Percentiles rank a stretch among this genome's conserved stretches.
Evolutionary conservation across 2,329 filamentous ascomycete species (phyloP).

Genomic region (Bipolaris sorokiniana): DNA sequence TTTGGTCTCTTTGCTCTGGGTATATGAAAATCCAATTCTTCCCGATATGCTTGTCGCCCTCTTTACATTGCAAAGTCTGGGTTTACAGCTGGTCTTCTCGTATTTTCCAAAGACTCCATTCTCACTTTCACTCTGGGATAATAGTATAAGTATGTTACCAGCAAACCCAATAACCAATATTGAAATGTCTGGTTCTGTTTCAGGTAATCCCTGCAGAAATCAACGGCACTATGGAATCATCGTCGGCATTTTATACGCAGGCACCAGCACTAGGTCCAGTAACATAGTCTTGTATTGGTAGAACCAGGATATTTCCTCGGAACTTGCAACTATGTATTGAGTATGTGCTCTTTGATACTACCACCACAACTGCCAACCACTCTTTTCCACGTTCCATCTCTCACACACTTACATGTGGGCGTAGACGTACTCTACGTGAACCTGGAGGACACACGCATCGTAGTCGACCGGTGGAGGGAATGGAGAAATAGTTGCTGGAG

Average conservation of each 20-base stretch:
- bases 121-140: neutral
- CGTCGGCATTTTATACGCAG: too few relatives aligned
- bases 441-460: slow-evolving; percentile 16
- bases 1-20: neutral
- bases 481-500: slow-evolving; percentile 15
- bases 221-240: too few relatives aligned
- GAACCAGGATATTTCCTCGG: neutral
- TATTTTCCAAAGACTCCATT: neutral
- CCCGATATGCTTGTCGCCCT: neutral
- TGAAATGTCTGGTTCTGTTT: neutral
- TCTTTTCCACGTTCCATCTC: neutral
- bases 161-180: too few relatives aligned
- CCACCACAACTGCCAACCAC: neutral
- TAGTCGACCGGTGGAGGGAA: slow-evolving; percentile 18
- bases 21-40: neutral
- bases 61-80: neutral
- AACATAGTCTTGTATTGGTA: neutral
- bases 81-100: neutral
- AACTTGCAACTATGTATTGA: neutral
- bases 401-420: neutral
- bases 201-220: neutral
- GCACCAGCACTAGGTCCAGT: neutral
- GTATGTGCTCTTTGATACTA: neutral
- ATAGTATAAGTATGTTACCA: neutral
- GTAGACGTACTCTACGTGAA: slow-evolving; percentile 21